Evolutionary conservation across 2,329 filamentous ascomycete genomes (phyloP).

Genomic region (Dactylellina cionopaga): DNA sequence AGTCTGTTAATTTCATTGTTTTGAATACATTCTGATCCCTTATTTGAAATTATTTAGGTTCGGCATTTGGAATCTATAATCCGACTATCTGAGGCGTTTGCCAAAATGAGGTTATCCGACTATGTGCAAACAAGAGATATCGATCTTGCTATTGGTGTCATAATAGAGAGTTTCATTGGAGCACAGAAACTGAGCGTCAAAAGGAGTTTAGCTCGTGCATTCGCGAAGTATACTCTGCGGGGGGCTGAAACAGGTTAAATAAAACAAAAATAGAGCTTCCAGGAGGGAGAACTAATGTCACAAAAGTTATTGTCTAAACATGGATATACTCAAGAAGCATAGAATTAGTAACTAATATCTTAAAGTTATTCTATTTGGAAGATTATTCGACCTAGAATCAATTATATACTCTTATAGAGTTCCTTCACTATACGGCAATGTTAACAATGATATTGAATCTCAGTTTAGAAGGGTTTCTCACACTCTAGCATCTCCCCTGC

Average conservation of each 20-base stretch:
- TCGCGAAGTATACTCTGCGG: slow-evolving; percentile 86
- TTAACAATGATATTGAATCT: not conserved
- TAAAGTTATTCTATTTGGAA: not conserved
- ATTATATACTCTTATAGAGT: slow-evolving; percentile 39
- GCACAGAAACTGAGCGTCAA: slow-evolving; percentile 98
- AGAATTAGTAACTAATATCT: not conserved
- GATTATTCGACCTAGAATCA: not conserved
- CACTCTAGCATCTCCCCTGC: slow-evolving; percentile 60
- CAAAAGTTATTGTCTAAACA: not conserved
- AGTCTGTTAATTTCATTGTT: slow-evolving; percentile 60
- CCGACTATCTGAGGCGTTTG: slow-evolving; percentile 92
- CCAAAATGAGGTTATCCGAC: slow-evolving; percentile 96
- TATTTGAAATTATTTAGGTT: slow-evolving; percentile 69
- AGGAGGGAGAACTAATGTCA: not conserved
- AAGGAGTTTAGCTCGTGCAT: slow-evolving; percentile 90
- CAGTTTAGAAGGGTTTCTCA: slow-evolving; percentile 32
- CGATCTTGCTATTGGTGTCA: slow-evolving; percentile 95
- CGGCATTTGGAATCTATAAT: slow-evolving; percentile 98
- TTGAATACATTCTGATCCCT: not conserved
- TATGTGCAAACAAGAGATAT: slow-evolving; percentile 92
- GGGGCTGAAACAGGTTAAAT: slow-evolving; percentile 60
- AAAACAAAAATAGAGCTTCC: too few species aligned
- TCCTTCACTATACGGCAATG: slow-evolving; percentile 27
- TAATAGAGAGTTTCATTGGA: slow-evolving; percentile 93
- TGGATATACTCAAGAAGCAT: not conserved